Base-by-base conservation (phyloP, 805 yeast genomes). In the Cyberlindnera veronae region DNA sequence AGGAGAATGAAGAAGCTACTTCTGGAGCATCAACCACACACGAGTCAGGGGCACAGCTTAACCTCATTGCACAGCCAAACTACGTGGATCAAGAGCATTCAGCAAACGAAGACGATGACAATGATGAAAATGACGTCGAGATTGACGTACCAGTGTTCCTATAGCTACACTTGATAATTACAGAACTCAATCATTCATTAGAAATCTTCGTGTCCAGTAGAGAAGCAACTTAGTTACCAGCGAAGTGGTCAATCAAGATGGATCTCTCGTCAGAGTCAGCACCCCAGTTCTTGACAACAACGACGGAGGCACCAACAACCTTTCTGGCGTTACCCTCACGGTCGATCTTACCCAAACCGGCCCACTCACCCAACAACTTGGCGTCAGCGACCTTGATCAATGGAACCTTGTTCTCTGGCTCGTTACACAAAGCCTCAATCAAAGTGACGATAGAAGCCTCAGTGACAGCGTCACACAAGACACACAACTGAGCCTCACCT, bases 281-380 rank as follows among this genome's bases (percentile, higher is more conserved):
- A 88, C 99, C 99, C 98, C 98, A 93, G 95, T 89, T 84, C 83
- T 86, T 90, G 81, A 93, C 87, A 64, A 93, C 99, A 69, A 91
- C 97, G 76, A 95, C 91, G 64, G 98, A 90, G 75, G 96, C 95
- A 77, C 99, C 99, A 71, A 93, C 99, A 65, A 93, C 98, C 88
- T 93, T 93, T 82, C 97, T 89, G 77, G 98, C 96, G 81, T 91
- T 89, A 78, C 99, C 99, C 66, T 93, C 98, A 78, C 96, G 88
- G 95, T 93, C 98, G 66, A 91, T 83, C 77, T 89, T 88, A 80
- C 96, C 93, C 63, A 93, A 81, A 85, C 99, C 99, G 67, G 98
- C 98, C 99, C 99, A 93, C 81, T 93, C 98, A 82, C 99, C 99
- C 70, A 93, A 83, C 79, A 88, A 86, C 84, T 93, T 93, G 69